Evolutionary conservation across 805 yeast species (phyloP).

Genomic region (Cyberlindnera samutprakarnensis): DNA sequence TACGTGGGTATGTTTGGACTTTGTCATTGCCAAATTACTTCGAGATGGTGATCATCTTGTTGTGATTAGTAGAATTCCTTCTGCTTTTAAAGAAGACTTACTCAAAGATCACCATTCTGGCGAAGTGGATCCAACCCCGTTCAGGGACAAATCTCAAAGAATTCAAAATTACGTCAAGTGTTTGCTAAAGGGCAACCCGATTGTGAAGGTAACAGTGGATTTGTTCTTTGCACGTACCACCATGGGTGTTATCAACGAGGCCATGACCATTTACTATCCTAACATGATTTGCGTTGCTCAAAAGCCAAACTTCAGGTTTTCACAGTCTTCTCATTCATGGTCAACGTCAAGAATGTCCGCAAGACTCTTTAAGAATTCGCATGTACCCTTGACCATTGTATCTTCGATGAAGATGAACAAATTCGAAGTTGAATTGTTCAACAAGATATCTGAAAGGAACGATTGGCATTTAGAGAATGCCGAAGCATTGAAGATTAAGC

Average conservation of each 20-base stretch:
- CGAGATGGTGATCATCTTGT: constrained; percentile 63
- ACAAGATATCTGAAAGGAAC: constrained; percentile 20
- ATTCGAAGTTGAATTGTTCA: constrained; percentile 41
- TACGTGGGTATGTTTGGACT: constrained; percentile 80
- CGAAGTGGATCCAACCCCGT: background rate
- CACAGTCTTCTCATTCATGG: constrained; percentile 48
- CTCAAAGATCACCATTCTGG: constrained; percentile 1
- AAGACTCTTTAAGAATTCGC: constrained; percentile 53
- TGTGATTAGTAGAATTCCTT: constrained; percentile 45
- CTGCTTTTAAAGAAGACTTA: constrained; percentile 3
- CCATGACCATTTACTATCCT: constrained; percentile 56
- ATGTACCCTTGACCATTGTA: constrained; percentile 59
- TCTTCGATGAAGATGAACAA: constrained; percentile 51
- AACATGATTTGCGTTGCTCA: constrained; percentile 49
- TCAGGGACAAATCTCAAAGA: constrained; percentile 2
- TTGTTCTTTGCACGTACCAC: constrained; percentile 48
- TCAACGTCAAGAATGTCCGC: constrained; percentile 55
- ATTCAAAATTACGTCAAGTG: constrained; percentile 33
- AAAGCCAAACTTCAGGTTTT: constrained; percentile 35
- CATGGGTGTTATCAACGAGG: constrained; percentile 47
- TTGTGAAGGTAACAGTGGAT: constrained; percentile 52
- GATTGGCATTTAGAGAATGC: constrained; percentile 3
- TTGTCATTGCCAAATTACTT: constrained; percentile 47
- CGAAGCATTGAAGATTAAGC: constrained; percentile 5
- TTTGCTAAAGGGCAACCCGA: constrained; percentile 11